Base-by-base conservation (phyloP, 805 yeast species). In the Starmera caribaea region DNA sequence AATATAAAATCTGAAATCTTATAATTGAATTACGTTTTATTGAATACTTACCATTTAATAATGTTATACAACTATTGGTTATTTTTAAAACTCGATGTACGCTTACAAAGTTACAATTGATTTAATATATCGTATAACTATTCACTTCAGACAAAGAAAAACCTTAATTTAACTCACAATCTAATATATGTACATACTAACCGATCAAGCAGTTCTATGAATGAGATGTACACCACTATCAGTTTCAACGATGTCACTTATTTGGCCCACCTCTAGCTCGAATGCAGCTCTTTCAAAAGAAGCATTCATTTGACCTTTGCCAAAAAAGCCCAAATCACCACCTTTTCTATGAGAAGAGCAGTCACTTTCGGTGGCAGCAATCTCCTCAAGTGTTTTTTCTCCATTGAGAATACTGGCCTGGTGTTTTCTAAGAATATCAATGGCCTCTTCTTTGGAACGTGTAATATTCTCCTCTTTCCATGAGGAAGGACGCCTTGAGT, bases 271-370 rank as follows among this genome's bases (percentile, higher is more conserved):
- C 47, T 84, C 76, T 47, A 92, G 66, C 5, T 63, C 79, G 58
- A 83, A 90, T 2, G 96, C 80, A 2, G 92, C 95, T 43, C 79
- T 79, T 61, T 92, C 98, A 55, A 92, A 92, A 42, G 81, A 65
- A 30, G 96, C 96, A 61, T 92, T 97, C 98, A 92, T 92, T 51
- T 81, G 88, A 32, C 96, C 96, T 44, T 71, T 77, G 17, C 83
- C 86, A 55, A 92, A 92, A 54, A 65, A 77, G 0, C 98, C 97
- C 51, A 92, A 68, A 58, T 92, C 98, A 35, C 98, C 98, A 16
- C 88, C 87, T 53, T 84, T 79, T 36, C 81, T 67, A 52, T 83
- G 94, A 10, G 94, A 81, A 14, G 84, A 74, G 60, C 97, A 88
- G 57, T 90, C 98, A 45, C 94, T 81, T 57, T 86, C 92, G 3